phyloP scores from a whole-genome alignment of 352 stramenopile species.

The Bremia lactucae region DNA sequence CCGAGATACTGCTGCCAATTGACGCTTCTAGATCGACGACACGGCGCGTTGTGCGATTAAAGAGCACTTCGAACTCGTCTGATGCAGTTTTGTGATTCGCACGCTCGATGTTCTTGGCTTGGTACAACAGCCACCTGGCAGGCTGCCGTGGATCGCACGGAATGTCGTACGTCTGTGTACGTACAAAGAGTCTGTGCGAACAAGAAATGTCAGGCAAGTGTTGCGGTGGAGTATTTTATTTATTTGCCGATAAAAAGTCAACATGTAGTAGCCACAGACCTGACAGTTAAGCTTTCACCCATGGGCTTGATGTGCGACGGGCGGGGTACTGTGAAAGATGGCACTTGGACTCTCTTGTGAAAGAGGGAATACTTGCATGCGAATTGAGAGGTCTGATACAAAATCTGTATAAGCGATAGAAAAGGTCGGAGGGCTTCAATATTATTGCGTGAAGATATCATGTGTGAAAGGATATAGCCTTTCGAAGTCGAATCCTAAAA shows the following conservation, averaged over 20 bases:
- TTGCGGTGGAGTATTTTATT: not conserved
- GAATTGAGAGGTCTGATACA: no score
- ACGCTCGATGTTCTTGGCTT: constrained; percentile 71
- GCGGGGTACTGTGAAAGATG: no score
- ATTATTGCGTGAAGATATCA: no score
- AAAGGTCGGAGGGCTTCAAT: no score
- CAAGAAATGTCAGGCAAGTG: not conserved
- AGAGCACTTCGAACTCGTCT: constrained; percentile 72
- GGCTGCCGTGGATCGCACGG: constrained; percentile 61
- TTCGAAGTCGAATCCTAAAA: no score
- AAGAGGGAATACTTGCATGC: no score
- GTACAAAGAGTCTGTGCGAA: constrained; percentile 48
- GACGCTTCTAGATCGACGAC: constrained; percentile 61
- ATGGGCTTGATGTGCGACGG: no score
- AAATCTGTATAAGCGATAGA: no score
- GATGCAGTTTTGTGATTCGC: constrained; percentile 31
- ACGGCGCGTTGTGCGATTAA: constrained; percentile 57
- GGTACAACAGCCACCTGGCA: constrained; percentile 61
- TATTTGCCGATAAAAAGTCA: not conserved
- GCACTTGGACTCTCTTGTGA: no score
- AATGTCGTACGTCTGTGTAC: constrained; percentile 78
- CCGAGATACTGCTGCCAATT: constrained; percentile 44
- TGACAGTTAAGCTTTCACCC: constrained; percentile 40
- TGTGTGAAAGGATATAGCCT: no score
- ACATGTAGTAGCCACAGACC: constrained; percentile 18